A percentile compares a stretch with the other conserved stretches of the same genome.
Conservation (phyloP, 2,329 filamentous ascomycete genomes). For the Lachnellula occidentalis region DNA sequence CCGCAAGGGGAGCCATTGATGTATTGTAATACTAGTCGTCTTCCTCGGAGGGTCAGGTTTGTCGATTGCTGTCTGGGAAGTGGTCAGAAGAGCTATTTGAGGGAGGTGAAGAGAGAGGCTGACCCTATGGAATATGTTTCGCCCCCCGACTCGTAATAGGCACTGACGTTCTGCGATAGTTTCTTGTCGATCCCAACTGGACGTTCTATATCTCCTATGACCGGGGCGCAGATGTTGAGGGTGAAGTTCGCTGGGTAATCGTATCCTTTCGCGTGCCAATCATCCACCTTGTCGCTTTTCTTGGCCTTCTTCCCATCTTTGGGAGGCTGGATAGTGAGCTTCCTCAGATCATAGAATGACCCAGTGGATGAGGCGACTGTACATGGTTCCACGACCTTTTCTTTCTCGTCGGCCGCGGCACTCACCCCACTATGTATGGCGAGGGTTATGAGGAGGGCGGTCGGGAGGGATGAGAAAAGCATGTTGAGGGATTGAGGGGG, state of each 20-base stretch:
- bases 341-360: slow-evolving; percentile 31
- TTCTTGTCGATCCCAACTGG: slow-evolving; percentile 59
- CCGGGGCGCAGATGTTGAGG: slow-evolving; percentile 72
- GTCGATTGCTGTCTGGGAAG: slow-evolving; percentile 50
- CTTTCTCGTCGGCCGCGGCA: slow-evolving; percentile 22
- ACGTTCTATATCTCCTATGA: slow-evolving; percentile 60
- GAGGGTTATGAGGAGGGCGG: slow-evolving; percentile 23
- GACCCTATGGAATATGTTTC: slow-evolving; percentile 72
- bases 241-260: slow-evolving; percentile 81
- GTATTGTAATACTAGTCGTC: slow-evolving; percentile 73
- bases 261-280: slow-evolving; percentile 62
- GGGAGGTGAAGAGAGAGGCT: slow-evolving; percentile 29
- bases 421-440: slow-evolving; percentile 21
- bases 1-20: slow-evolving; percentile 71
- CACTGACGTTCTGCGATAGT: slow-evolving; percentile 69
- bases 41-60: slow-evolving; percentile 54
- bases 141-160: slow-evolving; percentile 63
- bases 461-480: slow-evolving; percentile 24
- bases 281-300: slow-evolving; percentile 53
- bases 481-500: slow-evolving; percentile 15
- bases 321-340: slow-evolving; percentile 24
- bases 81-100: slow-evolving; percentile 9
- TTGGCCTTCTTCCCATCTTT: slow-evolving; percentile 33
- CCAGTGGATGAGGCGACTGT: slow-evolving; percentile 27
- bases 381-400: slow-evolving; percentile 27